These are phyloP conservation scores for Sordariomycetes sp. DNA, from an alignment of 2,329 filamentous ascomycete genomes.

Conservation along the genomic window DNA sequence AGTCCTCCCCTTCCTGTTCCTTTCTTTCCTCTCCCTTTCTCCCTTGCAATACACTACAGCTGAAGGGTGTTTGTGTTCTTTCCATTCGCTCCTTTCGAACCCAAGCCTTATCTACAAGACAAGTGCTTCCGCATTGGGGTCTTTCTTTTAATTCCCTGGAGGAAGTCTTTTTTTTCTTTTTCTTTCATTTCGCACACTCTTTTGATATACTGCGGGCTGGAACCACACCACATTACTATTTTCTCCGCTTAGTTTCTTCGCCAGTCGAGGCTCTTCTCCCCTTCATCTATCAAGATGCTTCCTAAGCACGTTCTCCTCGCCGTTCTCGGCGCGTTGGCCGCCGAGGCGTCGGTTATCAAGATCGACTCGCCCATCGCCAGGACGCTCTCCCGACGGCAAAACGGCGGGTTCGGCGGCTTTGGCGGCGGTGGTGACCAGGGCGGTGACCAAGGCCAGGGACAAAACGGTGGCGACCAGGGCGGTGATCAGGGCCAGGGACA, in stretches of 20 bases:
- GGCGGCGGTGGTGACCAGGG: constrained; percentile 7
- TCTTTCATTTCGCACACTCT: constrained; percentile 10
- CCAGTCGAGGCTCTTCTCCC: constrained; percentile 15
- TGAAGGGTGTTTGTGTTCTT: constrained; percentile 16
- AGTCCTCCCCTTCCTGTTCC: neutral
- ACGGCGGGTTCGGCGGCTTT: constrained; percentile 11
- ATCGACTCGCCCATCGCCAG: constrained; percentile 23
- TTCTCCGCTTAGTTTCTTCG: constrained; percentile 24
- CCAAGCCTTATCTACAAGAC: neutral
- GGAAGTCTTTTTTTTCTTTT: neutral
- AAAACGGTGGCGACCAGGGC: constrained; percentile 8
- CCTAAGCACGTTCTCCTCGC: constrained; percentile 36
- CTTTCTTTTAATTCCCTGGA: neutral
- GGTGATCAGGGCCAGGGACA: constrained; percentile 1
- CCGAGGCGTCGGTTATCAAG: constrained; percentile 32
- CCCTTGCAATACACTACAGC: neutral
- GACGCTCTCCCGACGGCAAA: constrained; percentile 30
- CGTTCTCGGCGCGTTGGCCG: constrained; percentile 34
- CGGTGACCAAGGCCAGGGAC: neutral
- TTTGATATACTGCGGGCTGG: neutral
- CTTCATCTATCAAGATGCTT: constrained; percentile 33
- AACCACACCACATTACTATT: constrained; percentile 10
- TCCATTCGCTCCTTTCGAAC: constrained; percentile 11
- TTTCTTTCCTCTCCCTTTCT: neutral
- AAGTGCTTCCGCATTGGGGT: neutral